A percentile compares a stretch with the other conserved stretches of the same genome.
Conservation (phyloP, 257 asterid species). For the Capsicum chinense region DNA sequence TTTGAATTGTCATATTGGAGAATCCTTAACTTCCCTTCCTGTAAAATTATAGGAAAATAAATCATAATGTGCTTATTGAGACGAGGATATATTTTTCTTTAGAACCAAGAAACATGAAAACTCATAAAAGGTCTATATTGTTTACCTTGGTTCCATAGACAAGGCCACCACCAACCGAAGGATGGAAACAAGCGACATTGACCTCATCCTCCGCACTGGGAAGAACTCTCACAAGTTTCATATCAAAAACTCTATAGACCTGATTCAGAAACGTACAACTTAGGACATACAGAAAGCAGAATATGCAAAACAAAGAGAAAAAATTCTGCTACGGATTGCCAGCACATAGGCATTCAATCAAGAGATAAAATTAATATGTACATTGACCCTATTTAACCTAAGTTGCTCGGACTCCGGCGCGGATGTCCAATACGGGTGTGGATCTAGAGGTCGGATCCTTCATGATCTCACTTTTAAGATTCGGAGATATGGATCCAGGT, state of each 20-base stretch:
- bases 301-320: not conserved
- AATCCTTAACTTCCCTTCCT: conserved; percentile 98
- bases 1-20: conserved; percentile 68
- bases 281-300: not conserved
- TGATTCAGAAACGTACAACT: conserved; percentile 39
- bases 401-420: no score
- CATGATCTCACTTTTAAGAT: no score
- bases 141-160: conserved; percentile 94
- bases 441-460: no score
- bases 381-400: not conserved
- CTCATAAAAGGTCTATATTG: not conserved
- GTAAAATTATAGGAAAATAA: conserved; percentile 34
- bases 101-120: not conserved
- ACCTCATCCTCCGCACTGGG: conserved; percentile 99
- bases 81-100: not conserved
- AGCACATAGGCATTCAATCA: conserved; percentile 8
- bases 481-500: no score
- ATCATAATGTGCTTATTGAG: not conserved
- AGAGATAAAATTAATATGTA: not conserved
- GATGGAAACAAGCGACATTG: conserved; percentile 98
- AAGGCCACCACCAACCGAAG: conserved; percentile 92
- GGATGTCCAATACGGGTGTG: no score
- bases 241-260: conserved; percentile 90
- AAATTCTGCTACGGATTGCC: not conserved
- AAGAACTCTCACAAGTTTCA: conserved; percentile 95